Percentiles rank a stretch among this genome's conserved stretches.
These are phyloP conservation scores for Mycena metata DNA, from an alignment of 768 basidiomycete species.

Conservation along the genomic window DNA sequence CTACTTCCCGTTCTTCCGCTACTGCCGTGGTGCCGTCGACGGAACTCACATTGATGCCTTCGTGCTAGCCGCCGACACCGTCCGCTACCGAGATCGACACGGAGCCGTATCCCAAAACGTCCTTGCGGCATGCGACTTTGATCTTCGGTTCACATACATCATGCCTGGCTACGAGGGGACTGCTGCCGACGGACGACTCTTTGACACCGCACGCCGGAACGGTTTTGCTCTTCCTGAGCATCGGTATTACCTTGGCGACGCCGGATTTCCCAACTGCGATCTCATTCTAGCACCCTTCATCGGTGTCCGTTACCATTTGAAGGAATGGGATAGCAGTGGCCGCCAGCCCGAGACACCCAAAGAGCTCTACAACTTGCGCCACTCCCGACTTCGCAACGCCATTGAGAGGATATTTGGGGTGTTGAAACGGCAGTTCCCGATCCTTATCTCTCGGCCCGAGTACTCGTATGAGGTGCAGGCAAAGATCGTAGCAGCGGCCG, in stretches of 20 bases:
- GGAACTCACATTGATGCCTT: conserved; percentile 3
- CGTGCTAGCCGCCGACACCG: not conserved
- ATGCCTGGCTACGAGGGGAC: conserved; percentile 39
- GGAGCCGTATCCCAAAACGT: not conserved
- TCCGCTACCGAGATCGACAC: not conserved
- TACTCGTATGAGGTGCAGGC: conserved; percentile 37
- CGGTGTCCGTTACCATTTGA: conserved; percentile 46
- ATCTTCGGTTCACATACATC: conserved; percentile 26
- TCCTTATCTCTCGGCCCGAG: conserved; percentile 31
- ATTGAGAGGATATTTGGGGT: conserved; percentile 21
- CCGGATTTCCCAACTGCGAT: conserved; percentile 43
- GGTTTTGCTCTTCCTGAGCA: conserved; percentile 32
- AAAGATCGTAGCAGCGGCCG: conserved; percentile 34
- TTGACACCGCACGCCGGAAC: conserved; percentile 16
- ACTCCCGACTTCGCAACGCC: conserved; percentile 33
- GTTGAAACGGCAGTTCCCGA: conserved; percentile 20
- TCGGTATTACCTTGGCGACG: conserved; percentile 46
- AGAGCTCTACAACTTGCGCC: conserved; percentile 45
- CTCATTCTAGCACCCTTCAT: conserved; percentile 44
- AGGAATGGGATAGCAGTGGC: conserved; percentile 43
- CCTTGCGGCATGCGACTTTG: not conserved
- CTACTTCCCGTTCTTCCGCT: too few relatives aligned
- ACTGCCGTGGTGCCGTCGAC: conserved; percentile 32
- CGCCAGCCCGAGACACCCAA: conserved; percentile 35
- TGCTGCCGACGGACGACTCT: conserved; percentile 34